phyloP scores from a whole-genome alignment of 2,329 filamentous ascomycete species.

The Talaromyces sp. region DNA sequence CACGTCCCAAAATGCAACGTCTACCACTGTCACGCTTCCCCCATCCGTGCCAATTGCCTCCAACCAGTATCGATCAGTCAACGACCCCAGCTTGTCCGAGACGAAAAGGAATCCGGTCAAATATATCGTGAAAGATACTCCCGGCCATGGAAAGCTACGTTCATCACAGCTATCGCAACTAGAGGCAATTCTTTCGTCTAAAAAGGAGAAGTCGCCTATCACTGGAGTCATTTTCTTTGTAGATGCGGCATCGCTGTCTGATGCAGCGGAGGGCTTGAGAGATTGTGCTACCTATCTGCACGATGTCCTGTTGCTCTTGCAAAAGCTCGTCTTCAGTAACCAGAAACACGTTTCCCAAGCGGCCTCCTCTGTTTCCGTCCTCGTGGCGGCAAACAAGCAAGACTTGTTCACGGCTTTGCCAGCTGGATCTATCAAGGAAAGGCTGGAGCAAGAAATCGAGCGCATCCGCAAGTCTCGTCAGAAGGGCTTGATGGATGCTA shows the following conservation, averaged over 20 bases:
- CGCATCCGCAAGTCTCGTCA: slow-evolving; percentile 71
- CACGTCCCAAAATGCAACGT: slow-evolving; percentile 58
- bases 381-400: slow-evolving; percentile 91
- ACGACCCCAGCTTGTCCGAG: slow-evolving; percentile 63
- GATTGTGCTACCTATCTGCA: slow-evolving; percentile 81
- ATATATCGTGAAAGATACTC: slow-evolving; percentile 63
- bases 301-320: slow-evolving; percentile 77
- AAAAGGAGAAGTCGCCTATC: slow-evolving; percentile 41
- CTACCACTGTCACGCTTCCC: slow-evolving; percentile 54
- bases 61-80: slow-evolving; percentile 60
- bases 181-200: slow-evolving; percentile 32
- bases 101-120: slow-evolving; percentile 29
- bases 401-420: slow-evolving; percentile 93
- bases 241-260: slow-evolving; percentile 67
- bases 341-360: slow-evolving; percentile 47
- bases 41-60: slow-evolving; percentile 49
- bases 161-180: slow-evolving; percentile 42
- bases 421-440: slow-evolving; percentile 65
- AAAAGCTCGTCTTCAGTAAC: slow-evolving; percentile 61
- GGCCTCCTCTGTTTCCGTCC: slow-evolving; percentile 62
- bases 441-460: slow-evolving; percentile 75
- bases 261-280: slow-evolving; percentile 48
- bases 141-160: slow-evolving; percentile 91
- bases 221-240: slow-evolving; percentile 79
- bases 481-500: slow-evolving; percentile 78